Base-by-base conservation (phyloP, 1,139 yeast genomes). In the Kodamaea alishanica region DNA sequence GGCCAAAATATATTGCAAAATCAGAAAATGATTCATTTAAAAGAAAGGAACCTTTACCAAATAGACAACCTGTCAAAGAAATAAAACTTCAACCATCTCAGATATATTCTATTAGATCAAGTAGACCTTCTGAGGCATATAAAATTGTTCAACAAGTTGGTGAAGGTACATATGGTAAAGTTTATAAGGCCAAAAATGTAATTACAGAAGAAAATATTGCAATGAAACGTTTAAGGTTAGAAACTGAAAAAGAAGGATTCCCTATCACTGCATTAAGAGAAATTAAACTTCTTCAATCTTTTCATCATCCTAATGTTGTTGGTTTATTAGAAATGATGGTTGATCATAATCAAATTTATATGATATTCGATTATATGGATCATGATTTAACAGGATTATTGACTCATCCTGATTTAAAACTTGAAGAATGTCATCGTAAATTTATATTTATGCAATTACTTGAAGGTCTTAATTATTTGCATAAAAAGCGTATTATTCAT, bases 221-320 rank as follows among this genome's bases (percentile, higher is more conserved):
- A 1, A 67, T 92, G 54, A 92, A 92, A 56, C 76, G 83, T 50
- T 69, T 92, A 34, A 65, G 97, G 44, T 71, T 92, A 56, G 97
- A 92, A 56, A 66, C 81, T 6, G 97, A 92, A 59, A 71, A 89
- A 36, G 98, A 92, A 56, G 97, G 97, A 0, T 88, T 92, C 61
- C 98, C 98, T 1, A 86, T 92, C 20, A 92, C 98, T 0, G 96
- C 97, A 0, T 80, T 90, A 54, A 73, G 98, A 50, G 98, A 92
- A 63, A 88, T 90, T 44, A 83, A 89, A 48, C 66, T 92, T 20
- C 67, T 92, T 33, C 97, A 92, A 60, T 77, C 90, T n/a, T 80
- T 90, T 53, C 78, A 85, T 45, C 97, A 92, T 58, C 76, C 73
- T 11, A 88, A 90, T 57, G 78, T 89, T 24, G 88, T 92, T 23